Base-by-base conservation (phyloP, 2,329 filamentous ascomycete species). In the Seiridium unicorne region DNA sequence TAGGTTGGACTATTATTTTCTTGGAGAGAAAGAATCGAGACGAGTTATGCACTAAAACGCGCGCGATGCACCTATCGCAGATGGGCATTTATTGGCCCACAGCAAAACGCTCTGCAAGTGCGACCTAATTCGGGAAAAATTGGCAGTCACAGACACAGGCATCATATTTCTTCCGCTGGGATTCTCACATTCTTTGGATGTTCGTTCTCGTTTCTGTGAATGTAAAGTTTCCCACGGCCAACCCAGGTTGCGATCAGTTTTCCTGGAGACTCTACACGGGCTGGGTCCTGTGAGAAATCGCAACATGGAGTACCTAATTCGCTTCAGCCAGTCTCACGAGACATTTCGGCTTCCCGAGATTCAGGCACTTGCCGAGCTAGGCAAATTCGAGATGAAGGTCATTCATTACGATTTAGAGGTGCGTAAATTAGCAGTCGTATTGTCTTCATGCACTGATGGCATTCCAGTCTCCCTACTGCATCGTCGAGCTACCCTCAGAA, bases 311-410 rank as follows among this genome's bases (percentile, higher is more conserved):
- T 98, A 91, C 71, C 83, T 99, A 62, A 88, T 99, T 64, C 91
- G 94, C 68, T 93, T 98, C 72, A 90, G 89, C 49, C 95, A 98
- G 75, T 82, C 85, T 61, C 93, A 98, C 74, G 92, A 97, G 78
- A 89, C 86, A n/a, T 99, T 99, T 73, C 89, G 94, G 44, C 81
- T 87, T 59, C 86, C 93, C 3, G 95, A 99, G 75, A 84, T 97
- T 11, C 80, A 94, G 69, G 88, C 95, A 32, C 80, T 99, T 26
- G 93, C 92, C 3, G 78, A 86, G 8, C 73, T 94, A 4, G 84
- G 88, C 59, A 81, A 81, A 8, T 79, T 95, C 42, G 76, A 89
- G 32, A 72, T 97, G 57, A 82, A 91, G 65, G 83, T 97, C 62
- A 67, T 94, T n/a, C 84, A 81, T 6, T 97, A 98, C 73, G 84